These are phyloP conservation scores for Sordaria brevicollis DNA, from an alignment of 495 filamentous ascomycete genomes.

Conservation along the genomic window DNA sequence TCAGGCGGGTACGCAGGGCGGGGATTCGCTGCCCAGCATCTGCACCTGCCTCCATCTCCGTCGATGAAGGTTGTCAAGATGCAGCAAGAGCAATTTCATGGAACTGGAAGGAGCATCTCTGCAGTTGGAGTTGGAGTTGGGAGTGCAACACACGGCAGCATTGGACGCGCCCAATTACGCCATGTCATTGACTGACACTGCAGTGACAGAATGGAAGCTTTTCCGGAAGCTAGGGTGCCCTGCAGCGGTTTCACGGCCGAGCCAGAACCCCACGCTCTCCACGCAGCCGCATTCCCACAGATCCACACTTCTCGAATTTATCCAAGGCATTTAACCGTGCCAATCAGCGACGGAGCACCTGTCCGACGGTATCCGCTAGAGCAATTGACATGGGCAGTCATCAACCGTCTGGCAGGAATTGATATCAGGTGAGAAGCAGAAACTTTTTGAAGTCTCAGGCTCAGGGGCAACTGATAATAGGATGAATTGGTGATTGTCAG, in stretches of 20 bases:
- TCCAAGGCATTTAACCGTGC: conserved; percentile 25
- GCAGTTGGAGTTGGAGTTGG: background rate
- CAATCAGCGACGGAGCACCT: conserved; percentile 16
- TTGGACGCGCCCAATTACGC: conserved; percentile 15
- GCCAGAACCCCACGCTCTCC: conserved; percentile 7
- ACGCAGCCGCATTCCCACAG: background rate
- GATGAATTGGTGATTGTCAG: background rate
- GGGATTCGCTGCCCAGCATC: background rate
- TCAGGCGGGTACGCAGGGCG: background rate
- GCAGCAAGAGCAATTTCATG: background rate
- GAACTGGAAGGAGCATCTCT: background rate
- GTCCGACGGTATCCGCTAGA: conserved; percentile 17
- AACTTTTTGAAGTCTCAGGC: conserved; percentile 9
- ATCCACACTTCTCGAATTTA: conserved; percentile 10
- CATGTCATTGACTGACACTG: conserved; percentile 7
- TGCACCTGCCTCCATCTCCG: too few relatives aligned
- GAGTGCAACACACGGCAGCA: background rate
- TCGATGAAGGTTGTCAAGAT: background rate
- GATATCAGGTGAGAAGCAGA: conserved; percentile 24
- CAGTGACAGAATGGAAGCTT: background rate
- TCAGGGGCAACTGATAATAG: background rate
- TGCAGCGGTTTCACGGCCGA: background rate
- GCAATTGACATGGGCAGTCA: conserved; percentile 2
- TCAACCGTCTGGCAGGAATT: background rate
- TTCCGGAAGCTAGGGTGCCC: background rate